phyloP scores from a whole-genome alignment of 768 basidiomycete genomes.

The Phlegmacium glaucopus region DNA sequence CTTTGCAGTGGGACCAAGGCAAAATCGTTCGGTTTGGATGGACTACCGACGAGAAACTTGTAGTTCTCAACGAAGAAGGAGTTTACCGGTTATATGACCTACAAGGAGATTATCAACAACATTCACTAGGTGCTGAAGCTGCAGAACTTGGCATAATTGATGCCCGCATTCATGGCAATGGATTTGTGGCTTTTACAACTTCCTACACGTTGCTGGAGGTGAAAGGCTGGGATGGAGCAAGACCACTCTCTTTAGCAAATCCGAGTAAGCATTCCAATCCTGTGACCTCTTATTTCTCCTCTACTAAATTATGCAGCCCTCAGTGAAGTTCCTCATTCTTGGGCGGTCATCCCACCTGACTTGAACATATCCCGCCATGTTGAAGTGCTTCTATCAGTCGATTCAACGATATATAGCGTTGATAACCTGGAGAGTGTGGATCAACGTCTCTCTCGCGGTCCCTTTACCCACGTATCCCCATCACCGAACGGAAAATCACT shows the following conservation, averaged over 20 bases:
- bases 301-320: conserved; percentile 43
- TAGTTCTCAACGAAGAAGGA: conserved; percentile 89
- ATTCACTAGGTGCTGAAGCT: conserved; percentile 80
- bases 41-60: conserved; percentile 78
- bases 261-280: conserved; percentile 50
- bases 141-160: conserved; percentile 81
- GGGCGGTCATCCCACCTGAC: conserved; percentile 90
- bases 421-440: conserved; percentile 90
- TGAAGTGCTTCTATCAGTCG: conserved; percentile 83
- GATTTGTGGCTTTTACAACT: conserved; percentile 81
- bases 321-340: conserved; percentile 75
- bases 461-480: conserved; percentile 82
- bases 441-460: conserved; percentile 84
- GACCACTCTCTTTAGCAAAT: conserved; percentile 69
- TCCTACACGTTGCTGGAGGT: conserved; percentile 78
- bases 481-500: conserved; percentile 95
- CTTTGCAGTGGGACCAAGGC: conserved; percentile 81
- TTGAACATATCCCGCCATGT: conserved; percentile 85
- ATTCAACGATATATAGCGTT: conserved; percentile 75
- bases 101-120: conserved; percentile 81
- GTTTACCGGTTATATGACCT: conserved; percentile 87
- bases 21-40: conserved; percentile 82
- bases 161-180: conserved; percentile 82
- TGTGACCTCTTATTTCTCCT: neutral
- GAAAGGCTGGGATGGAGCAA: conserved; percentile 81